Evolutionary conservation across 257 asterid genomes (phyloP), one percentile per base, ranked within the genome.

Genomic region (Verbena officinalis): DNA sequence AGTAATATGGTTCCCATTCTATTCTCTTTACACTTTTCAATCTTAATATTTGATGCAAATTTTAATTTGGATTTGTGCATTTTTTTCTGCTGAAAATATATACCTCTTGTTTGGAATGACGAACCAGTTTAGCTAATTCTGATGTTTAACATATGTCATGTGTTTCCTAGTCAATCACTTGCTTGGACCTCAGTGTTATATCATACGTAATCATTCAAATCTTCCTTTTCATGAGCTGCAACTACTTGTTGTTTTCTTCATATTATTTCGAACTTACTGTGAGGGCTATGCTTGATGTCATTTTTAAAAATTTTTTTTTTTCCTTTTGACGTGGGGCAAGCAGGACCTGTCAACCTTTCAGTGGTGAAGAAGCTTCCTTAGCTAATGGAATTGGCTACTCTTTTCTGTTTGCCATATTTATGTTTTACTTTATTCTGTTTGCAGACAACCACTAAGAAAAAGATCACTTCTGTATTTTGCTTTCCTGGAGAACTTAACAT

Each of bases 371-470:
- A 59, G 31, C n/a, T n/a, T n/a, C 55, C 31, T 15, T 61, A 51
- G 67, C 69, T 50, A 48, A 59, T 39, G 22, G 62, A 52, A 38
- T 60, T 51, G 46, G 21, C 62, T 9, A 67, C 61, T 70, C 59
- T 33, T 69, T 56, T 67, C 69, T 39, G 51, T 56, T 24, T 57
- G 64, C 77, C 53, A 46, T 72, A 43, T 55, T 72, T 63, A 75
- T 45, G 64, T 22, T 56, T n/a, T 63, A 67, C 61, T 52, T 66
- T 65, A 57, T 75, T 77, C 54, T 55, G 59, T 81, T 79, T 83
- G 83, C 86, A 93, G 99, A 88, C 95, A 45, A 93, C 99, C 69
- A 79, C 82, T 62, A 93, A 81, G 90, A 93, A 87, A 79, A 93
- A 93, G 84, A 87, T 93, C 71, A 90, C 96, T 59, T 87, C 99